Conservation (phyloP, 371 early-diverging fungal species). For the Phascolomyces articulosus region DNA sequence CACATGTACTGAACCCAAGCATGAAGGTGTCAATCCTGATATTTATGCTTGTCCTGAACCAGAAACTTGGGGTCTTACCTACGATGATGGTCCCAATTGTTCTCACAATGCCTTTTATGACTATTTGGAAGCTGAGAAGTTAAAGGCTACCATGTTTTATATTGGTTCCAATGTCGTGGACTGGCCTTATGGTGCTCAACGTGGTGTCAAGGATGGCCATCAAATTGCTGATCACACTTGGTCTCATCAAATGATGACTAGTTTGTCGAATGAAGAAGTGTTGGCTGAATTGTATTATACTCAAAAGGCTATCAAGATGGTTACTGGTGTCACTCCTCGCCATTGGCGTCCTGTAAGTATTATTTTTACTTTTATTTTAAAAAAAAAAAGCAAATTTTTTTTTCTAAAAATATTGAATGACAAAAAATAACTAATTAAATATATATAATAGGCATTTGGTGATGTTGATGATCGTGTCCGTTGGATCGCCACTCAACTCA, state of each 20-base stretch:
- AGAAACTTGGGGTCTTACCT: conserved; percentile 66
- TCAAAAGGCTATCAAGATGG: conserved; percentile 62
- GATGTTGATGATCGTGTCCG: conserved; percentile 74
- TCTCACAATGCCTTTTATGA: conserved; percentile 56
- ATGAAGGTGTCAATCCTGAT: conserved; percentile 38
- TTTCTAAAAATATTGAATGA: too few species aligned
- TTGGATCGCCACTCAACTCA: conserved; percentile 58
- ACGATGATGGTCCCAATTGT: conserved; percentile 69
- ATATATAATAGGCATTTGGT: conserved; percentile 45
- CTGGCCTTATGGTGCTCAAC: conserved; percentile 57
- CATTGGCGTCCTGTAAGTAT: conserved; percentile 54
- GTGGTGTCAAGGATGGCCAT: conserved; percentile 62
- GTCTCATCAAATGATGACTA: conserved; percentile 69
- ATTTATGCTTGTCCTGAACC: conserved; percentile 53
- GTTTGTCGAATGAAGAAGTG: conserved; percentile 68
- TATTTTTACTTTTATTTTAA: conserved; percentile 1
- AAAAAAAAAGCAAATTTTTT: too few species aligned
- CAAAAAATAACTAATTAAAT: too few species aligned
- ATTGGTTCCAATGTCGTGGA: conserved; percentile 70
- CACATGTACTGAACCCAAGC: conserved; percentile 48
- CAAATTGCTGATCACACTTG: conserved; percentile 77
- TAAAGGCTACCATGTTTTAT: conserved; percentile 73
- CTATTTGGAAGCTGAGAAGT: conserved; percentile 42
- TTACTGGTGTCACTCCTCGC: conserved; percentile 52
- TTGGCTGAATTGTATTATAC: conserved; percentile 78